Evolutionary conservation across 371 early-diverging fungal species (phyloP).

Genomic region (Smittium culicis): DNA sequence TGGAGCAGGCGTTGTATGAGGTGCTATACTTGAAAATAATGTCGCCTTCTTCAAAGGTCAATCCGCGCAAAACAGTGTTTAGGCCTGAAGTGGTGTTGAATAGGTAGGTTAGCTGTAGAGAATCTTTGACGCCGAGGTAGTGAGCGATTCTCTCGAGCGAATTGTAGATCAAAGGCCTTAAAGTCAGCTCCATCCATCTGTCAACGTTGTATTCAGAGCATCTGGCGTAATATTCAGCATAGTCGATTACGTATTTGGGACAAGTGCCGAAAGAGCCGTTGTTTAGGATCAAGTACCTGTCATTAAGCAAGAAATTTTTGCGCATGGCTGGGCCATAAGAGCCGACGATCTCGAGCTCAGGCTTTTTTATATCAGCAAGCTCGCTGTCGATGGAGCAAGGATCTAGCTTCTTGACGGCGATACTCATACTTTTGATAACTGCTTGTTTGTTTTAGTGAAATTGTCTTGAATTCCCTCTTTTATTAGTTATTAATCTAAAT

Average conservation of each 20-base stretch:
- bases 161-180: neutral
- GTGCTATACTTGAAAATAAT: neutral
- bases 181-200: neutral
- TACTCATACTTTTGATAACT: no score
- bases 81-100: neutral
- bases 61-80: neutral
- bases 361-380: neutral
- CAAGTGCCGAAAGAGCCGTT: neutral
- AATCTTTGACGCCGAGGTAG: neutral
- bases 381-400: neutral
- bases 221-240: neutral
- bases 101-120: neutral
- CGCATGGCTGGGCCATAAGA: neutral
- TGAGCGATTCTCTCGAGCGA: neutral
- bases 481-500: no score
- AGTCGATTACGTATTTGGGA: constrained; percentile 1
- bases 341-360: neutral
- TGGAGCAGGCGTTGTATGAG: neutral
- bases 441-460: no score
- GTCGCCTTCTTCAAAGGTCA: neutral
- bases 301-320: neutral
- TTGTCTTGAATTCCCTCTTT: no score
- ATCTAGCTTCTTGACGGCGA: no score
- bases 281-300: neutral
- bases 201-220: constrained; percentile 4